phyloP scores from a whole-genome alignment of 169 alveolate genomes.

The Miamiensis avidus region DNA sequence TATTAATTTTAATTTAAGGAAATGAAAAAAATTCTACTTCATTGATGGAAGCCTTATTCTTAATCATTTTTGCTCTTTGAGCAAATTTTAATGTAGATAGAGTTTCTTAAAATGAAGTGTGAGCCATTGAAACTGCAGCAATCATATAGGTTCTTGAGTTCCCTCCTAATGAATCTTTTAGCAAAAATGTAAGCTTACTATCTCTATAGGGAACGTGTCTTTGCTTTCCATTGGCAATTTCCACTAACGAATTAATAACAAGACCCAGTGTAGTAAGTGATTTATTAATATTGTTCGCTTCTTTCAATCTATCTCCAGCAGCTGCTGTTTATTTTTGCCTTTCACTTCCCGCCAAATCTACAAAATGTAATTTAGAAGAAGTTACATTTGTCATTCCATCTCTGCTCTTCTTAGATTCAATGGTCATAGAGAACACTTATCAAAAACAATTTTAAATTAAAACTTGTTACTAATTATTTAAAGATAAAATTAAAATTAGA shows the following conservation, averaged over 20 bases:
- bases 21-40: constrained; percentile 47
- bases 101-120: constrained; percentile 56
- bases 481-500: constrained; percentile 26
- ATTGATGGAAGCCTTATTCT: constrained; percentile 72
- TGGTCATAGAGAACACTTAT: constrained; percentile 50
- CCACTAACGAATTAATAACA: constrained; percentile 71
- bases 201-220: constrained; percentile 53
- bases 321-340: constrained; percentile 63
- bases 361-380: constrained; percentile 63
- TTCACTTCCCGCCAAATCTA: constrained; percentile 78
- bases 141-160: constrained; percentile 58
- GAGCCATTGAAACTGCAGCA: constrained; percentile 55
- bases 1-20: constrained; percentile 3
- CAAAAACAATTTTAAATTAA: constrained; percentile 77
- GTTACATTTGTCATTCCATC: constrained; percentile 43
- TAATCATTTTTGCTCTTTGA: constrained; percentile 60
- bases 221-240: constrained; percentile 50
- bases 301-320: constrained; percentile 68
- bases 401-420: constrained; percentile 32
- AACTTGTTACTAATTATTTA: constrained; percentile 32
- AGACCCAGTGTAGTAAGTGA: constrained; percentile 63
- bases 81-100: constrained; percentile 57
- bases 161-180: constrained; percentile 66
- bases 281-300: constrained; percentile 67
- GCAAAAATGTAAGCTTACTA: constrained; percentile 49